A percentile compares a stretch with the other conserved stretches of the same genome.
phyloP scores from a whole-genome alignment of 164 flowering plant species.

The Tinospora cordifolia region DNA sequence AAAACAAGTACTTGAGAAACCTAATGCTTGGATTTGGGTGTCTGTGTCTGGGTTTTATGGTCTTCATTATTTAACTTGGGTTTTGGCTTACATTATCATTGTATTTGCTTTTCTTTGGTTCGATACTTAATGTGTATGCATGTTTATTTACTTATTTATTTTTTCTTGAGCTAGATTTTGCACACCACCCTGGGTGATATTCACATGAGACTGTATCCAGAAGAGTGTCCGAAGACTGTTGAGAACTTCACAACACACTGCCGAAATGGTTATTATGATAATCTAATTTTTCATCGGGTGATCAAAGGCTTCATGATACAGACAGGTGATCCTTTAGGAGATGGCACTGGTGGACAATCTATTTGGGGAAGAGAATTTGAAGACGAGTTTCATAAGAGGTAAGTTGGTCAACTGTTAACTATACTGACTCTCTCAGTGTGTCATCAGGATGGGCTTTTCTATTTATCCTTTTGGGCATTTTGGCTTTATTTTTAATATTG shows the following conservation, averaged over 20 bases:
- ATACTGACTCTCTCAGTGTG: too few species aligned
- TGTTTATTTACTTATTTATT: too few species aligned
- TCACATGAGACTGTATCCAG: constrained; percentile 90
- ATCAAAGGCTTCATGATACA: constrained; percentile 98
- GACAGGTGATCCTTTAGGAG: constrained; percentile 98
- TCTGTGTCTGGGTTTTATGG: neutral
- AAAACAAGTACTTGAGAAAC: neutral
- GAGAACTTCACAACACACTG: constrained; percentile 98
- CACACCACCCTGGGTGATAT: constrained; percentile 92
- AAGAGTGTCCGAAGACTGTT: constrained; percentile 97
- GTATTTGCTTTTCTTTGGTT: neutral
- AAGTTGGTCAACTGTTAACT: neutral
- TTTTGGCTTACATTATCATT: neutral
- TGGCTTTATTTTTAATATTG: neutral
- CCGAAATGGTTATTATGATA: constrained; percentile 93
- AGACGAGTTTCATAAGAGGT: constrained; percentile 99
- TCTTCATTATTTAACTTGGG: neutral
- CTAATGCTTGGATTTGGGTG: neutral
- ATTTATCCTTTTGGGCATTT: neutral
- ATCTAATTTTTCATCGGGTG: constrained; percentile 92
- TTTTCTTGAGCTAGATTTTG: constrained; percentile 45
- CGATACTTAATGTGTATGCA: neutral
- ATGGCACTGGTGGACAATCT: constrained; percentile 99
- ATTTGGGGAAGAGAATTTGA: constrained; percentile 99
- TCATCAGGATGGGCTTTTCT: neutral